A percentile compares a stretch with the other conserved stretches of the same genome.
These are phyloP conservation scores for Tylopilus sp. DNA, from an alignment of 768 basidiomycete species.

Conservation along the genomic window DNA sequence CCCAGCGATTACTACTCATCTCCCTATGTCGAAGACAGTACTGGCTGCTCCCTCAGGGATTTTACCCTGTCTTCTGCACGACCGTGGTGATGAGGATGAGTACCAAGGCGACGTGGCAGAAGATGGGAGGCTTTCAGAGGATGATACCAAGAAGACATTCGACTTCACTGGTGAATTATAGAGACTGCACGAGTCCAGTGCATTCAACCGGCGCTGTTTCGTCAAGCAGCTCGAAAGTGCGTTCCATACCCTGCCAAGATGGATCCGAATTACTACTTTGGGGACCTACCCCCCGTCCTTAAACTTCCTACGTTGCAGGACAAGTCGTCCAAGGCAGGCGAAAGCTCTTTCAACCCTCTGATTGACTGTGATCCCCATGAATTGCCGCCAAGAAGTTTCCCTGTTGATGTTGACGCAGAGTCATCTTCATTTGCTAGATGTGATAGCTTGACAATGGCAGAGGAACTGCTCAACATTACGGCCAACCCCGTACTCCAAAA, in stretches of 20 bases:
- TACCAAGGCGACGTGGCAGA: slow-evolving; percentile 41
- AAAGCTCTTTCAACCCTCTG: slow-evolving; percentile 21
- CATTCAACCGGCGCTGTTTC: slow-evolving; percentile 66
- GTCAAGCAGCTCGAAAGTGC: slow-evolving; percentile 80
- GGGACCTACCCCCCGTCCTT: slow-evolving; percentile 51
- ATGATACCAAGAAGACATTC: slow-evolving; percentile 75
- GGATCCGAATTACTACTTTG: slow-evolving; percentile 50
- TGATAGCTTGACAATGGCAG: slow-evolving; percentile 28
- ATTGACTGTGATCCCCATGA: slow-evolving; percentile 16
- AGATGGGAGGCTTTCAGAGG: slow-evolving; percentile 45
- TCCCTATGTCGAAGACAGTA: slow-evolving; percentile 16
- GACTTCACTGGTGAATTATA: slow-evolving; percentile 80
- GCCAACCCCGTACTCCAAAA: slow-evolving; percentile 18
- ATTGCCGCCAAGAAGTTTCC: slow-evolving; percentile 14
- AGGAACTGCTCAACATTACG: slow-evolving; percentile 25
- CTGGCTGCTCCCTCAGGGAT: slow-evolving; percentile 24
- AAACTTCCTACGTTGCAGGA: slow-evolving; percentile 39
- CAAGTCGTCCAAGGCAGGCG: slow-evolving; percentile 23
- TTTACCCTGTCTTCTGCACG: slow-evolving; percentile 38
- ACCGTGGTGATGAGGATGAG: slow-evolving; percentile 45
- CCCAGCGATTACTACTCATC: slow-evolving; percentile 41
- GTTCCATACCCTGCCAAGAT: slow-evolving; percentile 71
- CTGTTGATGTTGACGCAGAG: slow-evolving; percentile 30
- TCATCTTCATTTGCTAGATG: slow-evolving; percentile 40
- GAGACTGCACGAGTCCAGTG: slow-evolving; percentile 68